These are phyloP conservation scores for Ceratocystis papillata DNA, from an alignment of 2,329 filamentous ascomycete species.

Conservation along the genomic window DNA sequence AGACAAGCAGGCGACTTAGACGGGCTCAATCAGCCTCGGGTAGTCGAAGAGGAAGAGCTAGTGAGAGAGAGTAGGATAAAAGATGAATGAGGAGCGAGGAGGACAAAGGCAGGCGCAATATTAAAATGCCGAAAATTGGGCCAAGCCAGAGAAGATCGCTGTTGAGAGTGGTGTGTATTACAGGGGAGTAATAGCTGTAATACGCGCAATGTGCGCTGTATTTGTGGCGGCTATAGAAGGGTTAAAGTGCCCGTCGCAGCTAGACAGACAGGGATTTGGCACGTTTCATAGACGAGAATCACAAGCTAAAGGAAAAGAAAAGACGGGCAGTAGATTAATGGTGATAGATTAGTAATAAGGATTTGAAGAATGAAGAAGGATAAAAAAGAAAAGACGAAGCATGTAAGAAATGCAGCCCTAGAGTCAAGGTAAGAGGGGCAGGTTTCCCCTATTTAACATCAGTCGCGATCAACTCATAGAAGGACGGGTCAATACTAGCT, in stretches of 20 bases:
- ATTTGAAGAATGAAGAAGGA: not conserved
- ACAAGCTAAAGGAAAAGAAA: not conserved
- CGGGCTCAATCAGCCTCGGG: not conserved
- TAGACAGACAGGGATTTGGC: not conserved
- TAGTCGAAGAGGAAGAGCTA: not conserved
- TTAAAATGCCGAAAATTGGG: not conserved
- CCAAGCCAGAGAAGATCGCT: not conserved
- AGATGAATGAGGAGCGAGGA: not conserved
- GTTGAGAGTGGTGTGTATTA: not conserved
- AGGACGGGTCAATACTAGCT: too few relatives aligned
- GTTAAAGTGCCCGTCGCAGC: not conserved
- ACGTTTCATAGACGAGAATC: not conserved
- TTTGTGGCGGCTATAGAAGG: not conserved
- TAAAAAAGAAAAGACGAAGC: not conserved
- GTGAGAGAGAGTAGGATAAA: not conserved
- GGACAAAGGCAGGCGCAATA: not conserved
- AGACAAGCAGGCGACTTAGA: not conserved
- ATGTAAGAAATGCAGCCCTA: not conserved
- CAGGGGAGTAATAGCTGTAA: not conserved
- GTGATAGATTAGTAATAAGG: not conserved
- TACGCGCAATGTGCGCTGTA: not conserved
- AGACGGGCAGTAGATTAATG: not conserved
- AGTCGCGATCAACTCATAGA: not conserved
- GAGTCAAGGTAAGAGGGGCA: not conserved
- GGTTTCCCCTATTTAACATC: not conserved